These are phyloP conservation scores for Colletotrichum gloeosporioides DNA, from an alignment of 2,329 filamentous ascomycete species.

Conservation along the genomic window DNA sequence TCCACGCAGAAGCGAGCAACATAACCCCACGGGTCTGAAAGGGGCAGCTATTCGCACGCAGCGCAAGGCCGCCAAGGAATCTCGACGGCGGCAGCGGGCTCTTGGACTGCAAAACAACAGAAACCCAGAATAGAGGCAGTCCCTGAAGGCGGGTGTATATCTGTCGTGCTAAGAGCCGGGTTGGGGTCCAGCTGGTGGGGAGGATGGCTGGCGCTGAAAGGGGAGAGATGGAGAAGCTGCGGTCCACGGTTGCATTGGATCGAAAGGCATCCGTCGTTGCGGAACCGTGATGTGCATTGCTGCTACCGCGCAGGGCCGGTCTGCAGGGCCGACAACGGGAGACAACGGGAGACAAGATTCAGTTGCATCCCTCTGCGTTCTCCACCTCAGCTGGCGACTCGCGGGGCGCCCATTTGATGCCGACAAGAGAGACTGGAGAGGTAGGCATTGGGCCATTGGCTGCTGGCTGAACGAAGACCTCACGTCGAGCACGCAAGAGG, in stretches of 20 bases:
- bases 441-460: not conserved
- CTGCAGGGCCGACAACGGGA: not conserved
- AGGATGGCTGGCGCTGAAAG: not conserved
- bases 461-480: not conserved
- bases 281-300: conserved; percentile 3
- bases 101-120: not conserved
- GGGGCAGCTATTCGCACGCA: not conserved
- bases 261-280: not conserved
- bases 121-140: not conserved
- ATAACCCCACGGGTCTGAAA: not conserved
- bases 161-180: not conserved
- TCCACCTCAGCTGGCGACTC: not conserved
- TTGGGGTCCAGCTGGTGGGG: not conserved
- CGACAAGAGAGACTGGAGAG: not conserved
- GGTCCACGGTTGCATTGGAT: conserved; percentile 2
- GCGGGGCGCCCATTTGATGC: not conserved
- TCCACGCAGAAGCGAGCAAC: not conserved
- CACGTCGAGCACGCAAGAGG: not conserved
- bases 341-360: not conserved
- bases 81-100: not conserved
- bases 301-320: not conserved
- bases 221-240: not conserved
- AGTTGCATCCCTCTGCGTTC: not conserved
- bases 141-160: not conserved
- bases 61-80: not conserved